Evolutionary conservation across 2,329 filamentous ascomycete species (phyloP).

Genomic region (Cordyceps javanica): DNA sequence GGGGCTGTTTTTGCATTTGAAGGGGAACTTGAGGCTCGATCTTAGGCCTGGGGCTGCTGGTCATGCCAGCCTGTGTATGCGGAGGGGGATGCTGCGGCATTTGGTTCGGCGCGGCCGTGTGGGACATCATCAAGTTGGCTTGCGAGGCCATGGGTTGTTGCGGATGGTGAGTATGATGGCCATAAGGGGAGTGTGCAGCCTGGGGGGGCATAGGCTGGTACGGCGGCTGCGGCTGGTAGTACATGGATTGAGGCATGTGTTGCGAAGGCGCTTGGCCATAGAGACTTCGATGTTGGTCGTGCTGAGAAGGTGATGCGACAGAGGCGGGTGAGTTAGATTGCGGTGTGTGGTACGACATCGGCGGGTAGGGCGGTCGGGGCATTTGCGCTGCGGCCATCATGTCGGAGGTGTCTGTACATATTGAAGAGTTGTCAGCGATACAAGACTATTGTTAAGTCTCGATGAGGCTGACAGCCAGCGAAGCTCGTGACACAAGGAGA

Average conservation of each 20-base stretch:
- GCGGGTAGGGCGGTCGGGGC: slow-evolving; percentile 78
- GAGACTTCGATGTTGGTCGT: slow-evolving; percentile 83
- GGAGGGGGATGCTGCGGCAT: slow-evolving; percentile 55
- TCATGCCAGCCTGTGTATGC: slow-evolving; percentile 49
- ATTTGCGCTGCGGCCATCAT: slow-evolving; percentile 62
- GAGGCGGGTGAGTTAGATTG: slow-evolving; percentile 94
- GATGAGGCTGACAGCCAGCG: background rate
- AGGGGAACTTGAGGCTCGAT: slow-evolving; percentile 56
- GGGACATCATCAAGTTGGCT: slow-evolving; percentile 61
- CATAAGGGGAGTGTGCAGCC: slow-evolving; percentile 53
- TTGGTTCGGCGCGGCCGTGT: slow-evolving; percentile 47
- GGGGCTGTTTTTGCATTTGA: slow-evolving; percentile 48
- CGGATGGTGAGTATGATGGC: slow-evolving; percentile 46
- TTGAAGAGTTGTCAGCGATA: background rate
- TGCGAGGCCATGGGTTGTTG: slow-evolving; percentile 58
- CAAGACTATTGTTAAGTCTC: background rate
- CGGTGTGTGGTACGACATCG: slow-evolving; percentile 85
- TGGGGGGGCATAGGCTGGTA: slow-evolving; percentile 63
- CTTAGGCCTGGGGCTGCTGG: slow-evolving; percentile 56
- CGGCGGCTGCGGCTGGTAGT: slow-evolving; percentile 57
- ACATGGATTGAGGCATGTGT: slow-evolving; percentile 75
- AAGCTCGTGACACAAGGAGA: background rate
- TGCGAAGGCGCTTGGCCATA: slow-evolving; percentile 76
- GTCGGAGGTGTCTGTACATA: slow-evolving; percentile 48
- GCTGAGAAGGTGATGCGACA: slow-evolving; percentile 79